These are phyloP conservation scores for Reutealis trisperma DNA, from an alignment of 345 rosid genomes.

Conservation along the genomic window DNA sequence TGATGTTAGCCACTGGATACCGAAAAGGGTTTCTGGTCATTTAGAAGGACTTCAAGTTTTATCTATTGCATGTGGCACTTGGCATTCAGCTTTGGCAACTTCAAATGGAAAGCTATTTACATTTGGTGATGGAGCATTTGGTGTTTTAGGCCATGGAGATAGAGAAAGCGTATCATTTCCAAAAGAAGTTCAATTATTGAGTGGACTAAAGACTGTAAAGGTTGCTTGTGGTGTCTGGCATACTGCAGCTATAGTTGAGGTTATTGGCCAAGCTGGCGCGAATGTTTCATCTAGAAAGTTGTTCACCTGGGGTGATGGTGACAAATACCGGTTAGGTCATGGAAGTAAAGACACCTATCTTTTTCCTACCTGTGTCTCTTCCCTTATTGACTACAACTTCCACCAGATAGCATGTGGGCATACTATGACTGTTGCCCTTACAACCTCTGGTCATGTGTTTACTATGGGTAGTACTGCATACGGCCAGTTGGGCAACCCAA, in stretches of 20 bases:
- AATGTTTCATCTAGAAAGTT: constrained; percentile 61
- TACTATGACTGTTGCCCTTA: constrained; percentile 82
- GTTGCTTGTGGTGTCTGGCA: constrained; percentile 98
- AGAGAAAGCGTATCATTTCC: constrained; percentile 68
- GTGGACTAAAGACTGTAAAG: constrained; percentile 71
- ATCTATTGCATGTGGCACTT: constrained; percentile 82
- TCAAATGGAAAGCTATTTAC: constrained; percentile 85
- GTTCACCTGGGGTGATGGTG: constrained; percentile 99
- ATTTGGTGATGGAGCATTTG: constrained; percentile 92
- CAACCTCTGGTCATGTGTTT: constrained; percentile 93
- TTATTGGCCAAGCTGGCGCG: constrained; percentile 56
- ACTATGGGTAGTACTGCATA: constrained; percentile 74
- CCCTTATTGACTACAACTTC: constrained; percentile 89
- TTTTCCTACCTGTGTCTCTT: constrained; percentile 79
- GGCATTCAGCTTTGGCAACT: constrained; percentile 94
- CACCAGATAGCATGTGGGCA: constrained; percentile 87
- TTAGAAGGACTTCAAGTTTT: constrained; percentile 89
- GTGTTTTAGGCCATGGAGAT: constrained; percentile 91
- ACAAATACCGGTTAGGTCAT: constrained; percentile 83
- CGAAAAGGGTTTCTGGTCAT: constrained; percentile 80
- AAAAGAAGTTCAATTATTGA: constrained; percentile 69
- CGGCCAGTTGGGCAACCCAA: constrained; percentile 81
- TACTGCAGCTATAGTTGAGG: constrained; percentile 94
- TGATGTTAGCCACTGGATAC: constrained; percentile 88
- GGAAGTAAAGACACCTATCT: constrained; percentile 83